A percentile compares a stretch with the other conserved stretches of the same genome.
phyloP scores from a whole-genome alignment of 768 basidiomycete genomes.

The Obba rivulosa region DNA sequence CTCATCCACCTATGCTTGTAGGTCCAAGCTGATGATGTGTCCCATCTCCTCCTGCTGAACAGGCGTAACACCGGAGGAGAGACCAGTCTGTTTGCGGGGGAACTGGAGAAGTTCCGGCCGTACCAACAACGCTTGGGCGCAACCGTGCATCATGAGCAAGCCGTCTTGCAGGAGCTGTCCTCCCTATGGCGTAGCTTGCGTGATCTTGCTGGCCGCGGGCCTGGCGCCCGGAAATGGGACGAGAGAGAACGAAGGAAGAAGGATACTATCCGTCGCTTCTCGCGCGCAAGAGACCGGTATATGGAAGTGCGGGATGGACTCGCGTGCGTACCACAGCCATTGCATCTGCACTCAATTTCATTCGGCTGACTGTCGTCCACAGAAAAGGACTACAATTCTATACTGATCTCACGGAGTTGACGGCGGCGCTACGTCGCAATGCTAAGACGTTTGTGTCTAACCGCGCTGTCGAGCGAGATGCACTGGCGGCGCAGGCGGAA shows the following conservation, averaged over 20 bases:
- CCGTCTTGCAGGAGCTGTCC: constrained; percentile 68
- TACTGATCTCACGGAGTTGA: constrained; percentile 64
- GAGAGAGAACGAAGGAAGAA: constrained; percentile 76
- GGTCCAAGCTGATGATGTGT: constrained; percentile 96
- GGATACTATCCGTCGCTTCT: constrained; percentile 67
- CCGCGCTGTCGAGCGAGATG: constrained; percentile 66
- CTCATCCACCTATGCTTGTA: constrained; percentile 24
- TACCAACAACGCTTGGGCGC: constrained; percentile 79
- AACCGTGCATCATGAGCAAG: constrained; percentile 74
- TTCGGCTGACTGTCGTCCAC: constrained; percentile 7
- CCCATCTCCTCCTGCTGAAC: constrained; percentile 87
- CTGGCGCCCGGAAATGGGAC: constrained; percentile 75
- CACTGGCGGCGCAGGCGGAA: constrained; percentile 63
- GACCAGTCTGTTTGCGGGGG: constrained; percentile 83
- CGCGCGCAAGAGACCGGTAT: constrained; percentile 75
- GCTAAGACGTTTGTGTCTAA: constrained; percentile 57
- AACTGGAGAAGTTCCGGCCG: constrained; percentile 93
- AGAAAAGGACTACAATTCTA: constrained; percentile 93
- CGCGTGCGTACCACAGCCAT: constrained; percentile 47
- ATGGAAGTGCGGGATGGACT: constrained; percentile 84
- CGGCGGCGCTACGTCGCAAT: constrained; percentile 50
- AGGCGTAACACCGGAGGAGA: constrained; percentile 80
- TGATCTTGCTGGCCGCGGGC: constrained; percentile 68
- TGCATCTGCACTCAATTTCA: constrained; percentile 3
- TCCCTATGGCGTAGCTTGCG: constrained; percentile 70